A percentile compares a stretch with the other conserved stretches of the same genome.
Evolutionary conservation across 805 yeast species (phyloP).

Genomic region (Soucietia sequanensis): DNA sequence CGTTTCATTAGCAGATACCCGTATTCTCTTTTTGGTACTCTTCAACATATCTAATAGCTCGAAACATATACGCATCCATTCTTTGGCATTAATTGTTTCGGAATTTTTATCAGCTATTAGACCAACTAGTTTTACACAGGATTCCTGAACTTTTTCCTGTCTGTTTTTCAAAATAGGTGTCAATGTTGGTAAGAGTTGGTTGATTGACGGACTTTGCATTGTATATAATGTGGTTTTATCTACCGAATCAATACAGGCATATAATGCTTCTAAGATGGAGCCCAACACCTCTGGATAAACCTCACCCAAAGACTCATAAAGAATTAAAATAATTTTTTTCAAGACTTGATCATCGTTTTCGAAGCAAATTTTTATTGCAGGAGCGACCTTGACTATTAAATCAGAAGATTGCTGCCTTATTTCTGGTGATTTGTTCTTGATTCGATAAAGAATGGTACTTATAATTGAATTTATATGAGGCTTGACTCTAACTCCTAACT

Average conservation of each 20-base stretch:
- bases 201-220: conserved; percentile 64
- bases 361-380: conserved; percentile 62
- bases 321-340: conserved; percentile 65
- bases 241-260: conserved; percentile 57
- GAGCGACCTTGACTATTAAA: conserved; percentile 62
- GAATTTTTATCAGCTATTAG: conserved; percentile 77
- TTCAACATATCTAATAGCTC: conserved; percentile 87
- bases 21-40: conserved; percentile 69
- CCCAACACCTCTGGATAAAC: conserved; percentile 93
- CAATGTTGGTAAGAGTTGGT: conserved; percentile 79
- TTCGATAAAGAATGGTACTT: conserved; percentile 66
- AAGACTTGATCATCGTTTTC: conserved; percentile 55
- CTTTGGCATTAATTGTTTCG: conserved; percentile 82
- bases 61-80: conserved; percentile 96
- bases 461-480: conserved; percentile 75
- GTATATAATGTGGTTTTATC: conserved; percentile 57
- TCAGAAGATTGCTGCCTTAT: conserved; percentile 86
- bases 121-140: conserved; percentile 76
- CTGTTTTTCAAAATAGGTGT: conserved; percentile 89
- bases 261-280: conserved; percentile 71
- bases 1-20: conserved; percentile 84
- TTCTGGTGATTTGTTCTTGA: conserved; percentile 68
- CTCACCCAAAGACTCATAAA: conserved; percentile 92
- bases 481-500: conserved; percentile 61
- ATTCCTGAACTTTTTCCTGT: conserved; percentile 88